Base-by-base conservation (phyloP, 306 rosid genomes). In the Erythrophleum fordii region DNA sequence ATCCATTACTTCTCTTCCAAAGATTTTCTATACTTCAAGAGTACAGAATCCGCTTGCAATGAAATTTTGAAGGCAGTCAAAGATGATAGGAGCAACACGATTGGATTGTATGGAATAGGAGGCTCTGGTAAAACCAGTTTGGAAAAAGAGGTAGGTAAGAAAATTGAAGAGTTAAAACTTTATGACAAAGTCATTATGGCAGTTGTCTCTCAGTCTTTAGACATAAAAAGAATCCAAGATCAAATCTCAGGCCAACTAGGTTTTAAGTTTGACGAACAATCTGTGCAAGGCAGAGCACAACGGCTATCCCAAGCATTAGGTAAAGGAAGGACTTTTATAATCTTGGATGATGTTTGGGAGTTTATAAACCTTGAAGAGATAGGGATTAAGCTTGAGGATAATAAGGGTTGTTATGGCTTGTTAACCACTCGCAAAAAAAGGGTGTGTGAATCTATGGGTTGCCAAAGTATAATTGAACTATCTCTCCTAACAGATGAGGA, bases 41-140 rank as follows among this genome's bases (percentile, higher is more conserved):
- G 52, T 11, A 67, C 31, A 10, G 0, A 34, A 6, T 52, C 49
- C 2, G 13, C 66, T 2, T 73, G 2, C 4, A 9, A 35, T 34
- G 0, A 12, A 2, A 51, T 73, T 52, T 53, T 73, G 22, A 14
- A 31, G 23, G 77, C 77, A 5, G 4, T 73, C 1, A 35, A n/a
- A 53, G 66, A 53, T 53, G 35, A 22, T 0, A 51, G 5, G 48
- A 11, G 3, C 8, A 11, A n/a, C 6, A 35, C 34, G 6, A 12
- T 73, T n/a, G 77, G 77, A 20, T 8, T 53, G 12, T 35, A 31
- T 35, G 77, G 77, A 1, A 73, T 73, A 2, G 77, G 66, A 4
- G 77, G 77, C 0, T 53, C 77, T 5, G 66, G 77, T 5, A 58
- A 59, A 75, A 75, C 78, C 0, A 58, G 56, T 2, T 56, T 75